Base-by-base conservation (phyloP, 306 rosid species). In the Canavalia ensiformis region DNA sequence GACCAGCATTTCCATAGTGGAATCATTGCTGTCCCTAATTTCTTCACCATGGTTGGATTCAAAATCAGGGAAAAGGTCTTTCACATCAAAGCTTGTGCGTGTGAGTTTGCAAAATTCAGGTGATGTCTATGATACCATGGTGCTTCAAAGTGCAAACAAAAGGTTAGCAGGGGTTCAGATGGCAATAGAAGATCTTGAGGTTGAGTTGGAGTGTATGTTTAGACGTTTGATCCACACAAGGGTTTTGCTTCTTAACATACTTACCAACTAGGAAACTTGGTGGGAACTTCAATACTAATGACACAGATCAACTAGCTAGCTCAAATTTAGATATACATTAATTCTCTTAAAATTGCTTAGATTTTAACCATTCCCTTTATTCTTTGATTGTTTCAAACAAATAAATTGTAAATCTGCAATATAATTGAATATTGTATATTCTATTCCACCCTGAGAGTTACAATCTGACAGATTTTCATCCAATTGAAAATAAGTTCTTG, bases 181-280 rank as follows among this genome's bases (percentile, higher is more conserved):
- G 39, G 90, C 92, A 1, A 77, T 89, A 1, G 86, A 91, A 77
- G 82, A 88, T 76, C 88, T 91, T 71, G 89, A 88, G 69, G 74
- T 60, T 80, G 94, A 88, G 82, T 68, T 91, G 50, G 91, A 85
- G 29, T 85, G 88, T 76, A 86, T 89, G 81, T 86, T 88, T 28
- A 89, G 94, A 68, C 90, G 94, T 78, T 88, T 91, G 88, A 91
- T 87, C 67, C 87, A 87, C 73, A 89, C 92, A 13, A 87, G 91
- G 52, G 92, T 87, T 58, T 85, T 90, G 50, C 96, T 91, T 46
- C 94, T 89, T 72, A 87, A 89, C 72, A 85, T 88, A 46, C 90
- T 85, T 28, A 88, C 87, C 73, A 89, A 46, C 66, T 80, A 65
- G 46, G 50, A 50, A n/a, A n/a, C 18, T 64, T 52, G n/a, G 44